A percentile compares a stretch with the other conserved stretches of the same genome.
phyloP scores from a whole-genome alignment of 176 grass and related monocot genomes.

The Musa itinerans region DNA sequence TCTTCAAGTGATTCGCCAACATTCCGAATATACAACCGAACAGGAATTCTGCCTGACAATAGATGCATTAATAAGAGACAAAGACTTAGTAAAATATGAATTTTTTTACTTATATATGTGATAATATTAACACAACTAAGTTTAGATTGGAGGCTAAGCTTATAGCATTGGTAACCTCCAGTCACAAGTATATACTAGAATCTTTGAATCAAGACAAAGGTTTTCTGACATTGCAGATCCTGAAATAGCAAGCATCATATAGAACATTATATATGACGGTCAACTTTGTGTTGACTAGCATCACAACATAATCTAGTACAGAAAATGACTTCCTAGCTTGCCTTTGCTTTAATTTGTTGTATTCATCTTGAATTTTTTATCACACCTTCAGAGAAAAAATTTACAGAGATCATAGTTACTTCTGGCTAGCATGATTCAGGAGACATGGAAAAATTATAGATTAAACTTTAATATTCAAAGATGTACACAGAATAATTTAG shows the following conservation, averaged over 20 bases:
- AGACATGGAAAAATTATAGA: not conserved
- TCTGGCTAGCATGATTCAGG: not conserved
- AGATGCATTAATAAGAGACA: slow-evolving; percentile 27
- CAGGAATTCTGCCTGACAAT: slow-evolving; percentile 87
- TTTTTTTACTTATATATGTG: not conserved
- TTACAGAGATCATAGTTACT: not conserved
- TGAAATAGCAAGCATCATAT: not conserved
- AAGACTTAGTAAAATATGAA: not conserved
- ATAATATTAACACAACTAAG: not conserved
- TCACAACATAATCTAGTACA: not conserved
- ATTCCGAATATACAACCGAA: slow-evolving; percentile 70
- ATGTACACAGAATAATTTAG: not conserved
- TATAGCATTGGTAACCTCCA: too few relatives aligned
- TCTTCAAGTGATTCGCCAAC: slow-evolving; percentile 53
- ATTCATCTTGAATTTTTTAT: not conserved
- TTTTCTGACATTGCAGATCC: not conserved
- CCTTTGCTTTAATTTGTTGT: not conserved
- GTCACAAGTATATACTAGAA: too few relatives aligned
- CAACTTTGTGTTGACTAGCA: not conserved
- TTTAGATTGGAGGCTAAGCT: not conserved
- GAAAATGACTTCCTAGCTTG: not conserved
- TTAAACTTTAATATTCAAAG: not conserved
- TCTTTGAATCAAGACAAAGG: not conserved
- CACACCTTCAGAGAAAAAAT: not conserved
- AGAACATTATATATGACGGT: not conserved